A percentile compares a stretch with the other conserved stretches of the same genome.
These are phyloP conservation scores for Areca catechu DNA, from an alignment of 176 grass and related monocot species.

Conservation along the genomic window DNA sequence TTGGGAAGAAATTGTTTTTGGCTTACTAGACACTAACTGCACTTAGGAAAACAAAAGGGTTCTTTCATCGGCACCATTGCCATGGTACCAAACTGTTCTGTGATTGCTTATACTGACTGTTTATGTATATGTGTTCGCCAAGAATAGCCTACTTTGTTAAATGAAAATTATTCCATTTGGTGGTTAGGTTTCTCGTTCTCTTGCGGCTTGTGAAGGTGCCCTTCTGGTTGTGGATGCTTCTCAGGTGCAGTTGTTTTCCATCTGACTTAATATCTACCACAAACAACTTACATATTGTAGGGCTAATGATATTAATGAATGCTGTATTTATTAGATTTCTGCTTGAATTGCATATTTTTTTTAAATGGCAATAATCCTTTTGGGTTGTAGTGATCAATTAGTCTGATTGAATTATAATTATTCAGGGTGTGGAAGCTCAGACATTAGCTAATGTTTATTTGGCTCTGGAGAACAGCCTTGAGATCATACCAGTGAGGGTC, in stretches of 20 bases:
- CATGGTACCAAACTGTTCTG: too few relatives aligned
- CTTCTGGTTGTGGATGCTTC: slow-evolving; percentile 96
- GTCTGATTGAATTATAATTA: slow-evolving; percentile 24
- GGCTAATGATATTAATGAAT: slow-evolving; percentile 15
- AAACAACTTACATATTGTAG: background rate
- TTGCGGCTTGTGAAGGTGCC: slow-evolving; percentile 95
- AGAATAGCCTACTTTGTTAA: too few relatives aligned
- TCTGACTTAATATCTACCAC: slow-evolving; percentile 29
- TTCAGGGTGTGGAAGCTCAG: slow-evolving; percentile 98
- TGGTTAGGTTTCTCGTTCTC: slow-evolving; percentile 89
- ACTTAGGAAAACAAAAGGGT: too few relatives aligned
- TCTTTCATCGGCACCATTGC: too few relatives aligned
- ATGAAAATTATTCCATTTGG: slow-evolving; percentile 9
- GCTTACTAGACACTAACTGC: too few relatives aligned
- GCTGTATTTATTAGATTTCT: background rate
- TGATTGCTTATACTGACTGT: too few relatives aligned
- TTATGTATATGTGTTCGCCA: too few relatives aligned
- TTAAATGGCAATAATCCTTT: slow-evolving; percentile 4
- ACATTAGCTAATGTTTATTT: slow-evolving; percentile 94
- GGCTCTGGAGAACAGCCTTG: slow-evolving; percentile 88
- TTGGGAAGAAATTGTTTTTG: too few relatives aligned
- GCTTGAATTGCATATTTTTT: too few relatives aligned
- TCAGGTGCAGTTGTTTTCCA: slow-evolving; percentile 80
- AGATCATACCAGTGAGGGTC: slow-evolving; percentile 80
- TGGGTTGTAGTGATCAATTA: slow-evolving; percentile 4